Base-by-base conservation (phyloP, 306 rosid genomes). In the Pyrus communis region DNA sequence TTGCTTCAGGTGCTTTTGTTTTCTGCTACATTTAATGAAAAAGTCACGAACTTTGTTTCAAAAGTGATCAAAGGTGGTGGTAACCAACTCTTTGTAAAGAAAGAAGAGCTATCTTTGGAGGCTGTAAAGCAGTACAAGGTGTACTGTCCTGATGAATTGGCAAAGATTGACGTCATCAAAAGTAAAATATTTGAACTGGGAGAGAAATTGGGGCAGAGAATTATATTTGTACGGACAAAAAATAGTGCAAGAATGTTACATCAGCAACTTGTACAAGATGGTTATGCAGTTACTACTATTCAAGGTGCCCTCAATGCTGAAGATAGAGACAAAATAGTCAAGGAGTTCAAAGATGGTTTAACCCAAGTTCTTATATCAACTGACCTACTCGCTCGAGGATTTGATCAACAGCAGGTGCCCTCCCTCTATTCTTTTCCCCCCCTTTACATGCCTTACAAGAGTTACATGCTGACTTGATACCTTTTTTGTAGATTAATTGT, bases 21-120 rank as follows among this genome's bases (percentile, higher is more conserved):
- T 86, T 94, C 98, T 77, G 98, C 97, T 60, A 94, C 98, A 33
- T 94, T 94, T 57, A 92, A 89, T 76, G 96, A 94, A n/a, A 82
- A 25, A 2, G 98, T 94, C 67, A 94, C 83, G 85, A 85, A 80
- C 46, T 94, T 94, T 45, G 89, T 86, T 65, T 79, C 95, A 23
- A 92, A 84, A 77, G 83, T 67, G 5, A 91, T 94, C 52, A 89
- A 83, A 69, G 80, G 84, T n/a, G 83, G 89, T n/a, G 84, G 89
- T 73, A 94, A 94, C 77, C 71, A 94, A 74, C 97, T 92, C 18
- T 90, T 85, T 82, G 97, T 92, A 23, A 92, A 90, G 91, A 95
- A 86, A 77, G 95, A 94, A 77, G 93, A 92, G 38, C 84, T 95
- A 58, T 90, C 98, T 58, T 77, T 95, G 78, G 93, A 87, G 71